Conservation (phyloP, 2,329 filamentous ascomycete species). For the Aspergillus cejpii region DNA sequence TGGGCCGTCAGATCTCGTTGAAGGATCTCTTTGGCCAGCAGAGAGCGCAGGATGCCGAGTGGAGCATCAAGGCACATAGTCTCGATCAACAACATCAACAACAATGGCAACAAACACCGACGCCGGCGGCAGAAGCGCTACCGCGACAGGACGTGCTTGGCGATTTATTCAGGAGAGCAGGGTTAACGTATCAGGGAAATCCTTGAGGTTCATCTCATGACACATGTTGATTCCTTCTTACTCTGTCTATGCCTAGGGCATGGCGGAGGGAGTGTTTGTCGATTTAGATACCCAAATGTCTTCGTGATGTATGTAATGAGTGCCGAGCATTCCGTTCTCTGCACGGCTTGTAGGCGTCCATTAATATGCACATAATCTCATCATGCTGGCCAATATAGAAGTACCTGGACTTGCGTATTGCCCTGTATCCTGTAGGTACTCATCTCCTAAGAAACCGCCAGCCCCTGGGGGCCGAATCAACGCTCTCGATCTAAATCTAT, state of each 20-base stretch:
- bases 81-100: conserved; percentile 17
- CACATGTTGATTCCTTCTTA: background rate
- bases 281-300: conserved; percentile 7
- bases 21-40: conserved; percentile 52
- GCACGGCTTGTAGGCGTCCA: no score
- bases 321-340: no score
- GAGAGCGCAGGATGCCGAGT: conserved; percentile 46
- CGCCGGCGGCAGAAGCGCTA: conserved; percentile 14
- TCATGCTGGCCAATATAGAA: no score
- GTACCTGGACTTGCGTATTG: no score
- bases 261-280: background rate
- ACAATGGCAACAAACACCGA: conserved; percentile 16
- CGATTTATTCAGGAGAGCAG: conserved; percentile 41
- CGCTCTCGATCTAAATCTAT: no score
- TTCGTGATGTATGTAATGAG: background rate
- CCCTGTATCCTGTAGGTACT: no score
- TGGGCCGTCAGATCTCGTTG: conserved; percentile 49
- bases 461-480: no score
- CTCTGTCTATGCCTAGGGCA: background rate
- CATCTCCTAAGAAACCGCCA: no score
- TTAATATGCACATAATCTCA: no score
- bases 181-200: conserved; percentile 28
- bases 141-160: conserved; percentile 34
- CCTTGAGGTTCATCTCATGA: conserved; percentile 3
- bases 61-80: conserved; percentile 46